Evolutionary conservation across 352 stramenopile genomes (phyloP), one percentile per base, ranked within the genome.

Genomic region (Phytophthora tubulina): DNA sequence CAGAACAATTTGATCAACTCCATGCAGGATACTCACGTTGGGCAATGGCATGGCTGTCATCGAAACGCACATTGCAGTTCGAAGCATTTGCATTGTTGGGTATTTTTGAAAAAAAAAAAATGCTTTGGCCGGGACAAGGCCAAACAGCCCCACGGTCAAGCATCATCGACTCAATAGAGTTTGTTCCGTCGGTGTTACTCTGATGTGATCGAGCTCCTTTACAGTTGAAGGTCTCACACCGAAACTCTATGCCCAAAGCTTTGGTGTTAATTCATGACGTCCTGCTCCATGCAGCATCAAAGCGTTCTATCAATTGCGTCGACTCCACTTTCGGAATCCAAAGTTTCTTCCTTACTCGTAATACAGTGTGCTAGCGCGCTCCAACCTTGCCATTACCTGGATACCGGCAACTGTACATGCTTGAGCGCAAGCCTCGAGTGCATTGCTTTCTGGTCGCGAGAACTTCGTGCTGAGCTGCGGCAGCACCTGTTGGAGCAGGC

Each of bases 201-300:
- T 64, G 32, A 35, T 46, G 15, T 17, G 44, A 45, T 49, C 39
- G 38, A 65, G n/a, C 33, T 58, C 58, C 57, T 66, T 56, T 66
- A 66, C 45, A 35, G 58, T 66, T 57, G 48, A 67, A 51, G 8
- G 21, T 36, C 38, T 44, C 48, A 35, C 56, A 64, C 59, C 59
- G 59, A 67, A 67, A 67, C 36, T 64, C 32, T 45, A 35, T 17
- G 42, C 8, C 33, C 46, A 35, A 44, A 54, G 48, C 15, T 30
- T 44, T 35, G 21, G 21, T 2, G 21, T 27, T 27, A n/a, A n/a
- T n/a, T 27, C 21, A 27, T 27, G 21, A 27, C 21, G 21, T 2
- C 21, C 21, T 27, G 21, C 21, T 21, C 21, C 21, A 21, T 21
- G 21, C 21, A 21, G 1, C 21, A 27, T 27, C 21, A 27, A 27